A percentile compares a stretch with the other conserved stretches of the same genome.
Evolutionary conservation across 352 stramenopile species (phyloP).

Genomic region (Phytophthora foliorum): DNA sequence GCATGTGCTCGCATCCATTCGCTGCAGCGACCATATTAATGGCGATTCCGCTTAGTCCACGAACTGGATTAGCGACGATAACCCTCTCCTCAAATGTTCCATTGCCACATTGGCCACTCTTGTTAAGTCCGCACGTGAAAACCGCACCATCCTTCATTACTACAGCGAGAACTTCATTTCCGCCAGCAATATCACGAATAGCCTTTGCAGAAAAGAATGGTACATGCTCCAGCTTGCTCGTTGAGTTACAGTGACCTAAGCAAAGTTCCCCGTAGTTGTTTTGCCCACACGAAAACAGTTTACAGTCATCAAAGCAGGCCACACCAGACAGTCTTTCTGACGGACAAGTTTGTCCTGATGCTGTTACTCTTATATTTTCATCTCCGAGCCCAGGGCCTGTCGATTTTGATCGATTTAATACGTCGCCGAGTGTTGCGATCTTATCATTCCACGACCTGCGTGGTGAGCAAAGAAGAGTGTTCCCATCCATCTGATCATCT

Average conservation of each 20-base stretch:
- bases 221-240: constrained; percentile 87
- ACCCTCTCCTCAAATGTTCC: constrained; percentile 90
- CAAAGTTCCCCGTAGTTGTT: constrained; percentile 92
- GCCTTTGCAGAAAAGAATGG: constrained; percentile 87
- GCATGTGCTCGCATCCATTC: constrained; percentile 91
- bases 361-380: constrained; percentile 3
- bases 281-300: constrained; percentile 90
- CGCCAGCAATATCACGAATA: constrained; percentile 74
- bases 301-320: constrained; percentile 79
- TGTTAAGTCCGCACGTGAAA: constrained; percentile 89
- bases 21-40: constrained; percentile 82
- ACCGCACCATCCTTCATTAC: constrained; percentile 87
- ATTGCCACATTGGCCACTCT: constrained; percentile 90
- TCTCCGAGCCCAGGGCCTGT: background rate
- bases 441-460: constrained; percentile 67
- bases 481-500: constrained; percentile 43
- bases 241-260: constrained; percentile 89
- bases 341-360: constrained; percentile 14
- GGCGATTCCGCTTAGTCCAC: constrained; percentile 63
- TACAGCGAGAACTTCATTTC: constrained; percentile 89
- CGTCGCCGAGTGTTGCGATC: constrained; percentile 45
- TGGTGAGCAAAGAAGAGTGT: constrained; percentile 56
- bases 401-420: constrained; percentile 48
- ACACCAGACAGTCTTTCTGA: constrained; percentile 18
- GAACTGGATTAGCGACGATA: constrained; percentile 78